Evolutionary conservation across 108 stramenopile genomes (phyloP).

Genomic region (Stephanodiscus minutulus): DNA sequence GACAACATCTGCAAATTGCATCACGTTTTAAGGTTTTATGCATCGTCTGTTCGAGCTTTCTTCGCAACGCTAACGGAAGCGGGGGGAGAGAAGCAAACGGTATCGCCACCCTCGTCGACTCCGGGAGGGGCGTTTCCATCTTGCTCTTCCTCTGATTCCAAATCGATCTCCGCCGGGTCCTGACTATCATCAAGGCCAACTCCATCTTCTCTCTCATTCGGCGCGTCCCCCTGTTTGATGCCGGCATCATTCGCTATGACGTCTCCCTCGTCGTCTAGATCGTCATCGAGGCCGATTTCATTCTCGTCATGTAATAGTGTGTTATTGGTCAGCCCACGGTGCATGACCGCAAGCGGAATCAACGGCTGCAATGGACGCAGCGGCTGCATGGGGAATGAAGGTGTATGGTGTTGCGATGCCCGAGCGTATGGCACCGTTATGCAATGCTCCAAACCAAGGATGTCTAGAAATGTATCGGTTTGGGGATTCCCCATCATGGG

Average conservation of each 20-base stretch:
- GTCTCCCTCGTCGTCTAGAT: slow-evolving; percentile 15
- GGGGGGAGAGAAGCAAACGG: slow-evolving; percentile 25
- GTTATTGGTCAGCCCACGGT: background rate
- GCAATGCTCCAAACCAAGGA: slow-evolving; percentile 78
- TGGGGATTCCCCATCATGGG: slow-evolving; percentile 90
- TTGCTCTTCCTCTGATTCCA: slow-evolving; percentile 8
- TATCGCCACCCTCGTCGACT: slow-evolving; percentile 27
- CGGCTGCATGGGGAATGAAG: slow-evolving; percentile 2
- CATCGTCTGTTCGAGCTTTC: slow-evolving; percentile 17
- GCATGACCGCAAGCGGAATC: slow-evolving; percentile 2
- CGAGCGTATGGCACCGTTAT: slow-evolving; percentile 72
- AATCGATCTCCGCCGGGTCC: slow-evolving; percentile 43
- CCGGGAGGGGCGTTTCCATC: background rate
- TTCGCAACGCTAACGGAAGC: slow-evolving; percentile 12
- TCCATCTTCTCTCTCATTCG: slow-evolving; percentile 1
- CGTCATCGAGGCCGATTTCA: slow-evolving; percentile 48
- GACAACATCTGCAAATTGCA: too few relatives aligned
- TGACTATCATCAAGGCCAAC: background rate
- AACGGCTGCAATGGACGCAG: slow-evolving; percentile 6
- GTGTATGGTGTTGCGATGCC: background rate
- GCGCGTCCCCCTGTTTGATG: background rate
- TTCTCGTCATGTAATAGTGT: slow-evolving; percentile 29
- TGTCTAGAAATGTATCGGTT: slow-evolving; percentile 79
- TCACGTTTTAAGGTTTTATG: background rate
- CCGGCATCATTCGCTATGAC: background rate